Percentiles rank a stretch among this genome's conserved stretches.
phyloP scores from a whole-genome alignment of 1,284 basidiomycete genomes.

The Microbotryum lychnidis-dioicae region DNA sequence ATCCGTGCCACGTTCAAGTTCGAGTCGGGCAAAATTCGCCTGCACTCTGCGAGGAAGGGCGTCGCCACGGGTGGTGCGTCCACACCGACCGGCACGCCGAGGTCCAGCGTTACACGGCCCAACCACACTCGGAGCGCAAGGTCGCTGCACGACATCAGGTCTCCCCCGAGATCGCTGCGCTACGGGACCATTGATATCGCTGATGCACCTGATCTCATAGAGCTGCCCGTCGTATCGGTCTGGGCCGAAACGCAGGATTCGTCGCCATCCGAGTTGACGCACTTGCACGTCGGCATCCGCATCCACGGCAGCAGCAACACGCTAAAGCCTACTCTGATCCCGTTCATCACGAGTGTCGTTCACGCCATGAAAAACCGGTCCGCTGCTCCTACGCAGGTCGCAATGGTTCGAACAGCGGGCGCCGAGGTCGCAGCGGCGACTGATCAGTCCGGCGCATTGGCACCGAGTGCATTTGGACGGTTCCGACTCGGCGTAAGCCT shows the following conservation, averaged over 20 bases:
- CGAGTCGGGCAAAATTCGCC: slow-evolving; percentile 65
- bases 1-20: slow-evolving; percentile 68
- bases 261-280: slow-evolving; percentile 47
- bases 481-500: slow-evolving; percentile 72
- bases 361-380: slow-evolving; percentile 25
- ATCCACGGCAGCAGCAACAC: slow-evolving; percentile 79
- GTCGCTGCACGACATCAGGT: slow-evolving; percentile 36
- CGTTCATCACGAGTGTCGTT: slow-evolving; percentile 61
- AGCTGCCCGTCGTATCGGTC: slow-evolving; percentile 66
- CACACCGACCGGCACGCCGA: slow-evolving; percentile 33
- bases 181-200: too few relatives aligned
- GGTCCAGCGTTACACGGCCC: too few relatives aligned
- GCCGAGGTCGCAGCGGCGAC: neutral
- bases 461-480: slow-evolving; percentile 13
- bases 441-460: slow-evolving; percentile 11
- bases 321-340: slow-evolving; percentile 67
- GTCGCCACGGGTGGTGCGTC: slow-evolving; percentile 44
- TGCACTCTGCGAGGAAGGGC: slow-evolving; percentile 45
- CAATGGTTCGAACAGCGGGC: neutral
- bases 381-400: too few relatives aligned
- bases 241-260: slow-evolving; percentile 67
- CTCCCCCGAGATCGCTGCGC: neutral
- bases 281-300: slow-evolving; percentile 64
- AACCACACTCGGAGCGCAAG: neutral
- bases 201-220: slow-evolving; percentile 37